Conservation (phyloP, 73 alveolate genomes). For the Uronychia setigera region DNA sequence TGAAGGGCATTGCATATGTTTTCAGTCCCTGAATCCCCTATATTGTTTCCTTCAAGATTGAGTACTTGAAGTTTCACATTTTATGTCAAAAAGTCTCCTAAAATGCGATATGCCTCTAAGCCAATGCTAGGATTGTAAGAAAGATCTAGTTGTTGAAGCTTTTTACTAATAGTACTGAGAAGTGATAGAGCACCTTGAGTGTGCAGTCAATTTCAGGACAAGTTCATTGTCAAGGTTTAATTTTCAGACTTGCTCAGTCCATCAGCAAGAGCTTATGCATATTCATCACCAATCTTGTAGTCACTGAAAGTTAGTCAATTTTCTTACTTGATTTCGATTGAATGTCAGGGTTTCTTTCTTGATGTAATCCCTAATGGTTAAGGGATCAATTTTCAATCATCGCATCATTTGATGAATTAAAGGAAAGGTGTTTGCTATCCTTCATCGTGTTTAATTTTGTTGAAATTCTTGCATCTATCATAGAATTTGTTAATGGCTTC, state of each 20-base stretch:
- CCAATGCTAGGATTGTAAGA: conserved; percentile 10
- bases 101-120: not conserved
- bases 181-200: conserved; percentile 5
- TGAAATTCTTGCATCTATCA: not conserved
- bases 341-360: not conserved
- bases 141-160: not conserved
- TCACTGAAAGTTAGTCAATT: conserved; percentile 27
- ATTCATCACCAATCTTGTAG: conserved; percentile 27
- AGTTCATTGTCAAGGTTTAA: not conserved
- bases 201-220: not conserved
- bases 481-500: not conserved
- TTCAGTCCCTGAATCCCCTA: conserved; percentile 8
- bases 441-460: not conserved
- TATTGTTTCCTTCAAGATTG: conserved; percentile 3
- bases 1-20: conserved; percentile 14
- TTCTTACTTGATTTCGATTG: not conserved
- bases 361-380: not conserved
- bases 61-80: conserved; percentile 3
- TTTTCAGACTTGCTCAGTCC: conserved; percentile 4
- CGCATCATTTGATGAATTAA: not conserved
- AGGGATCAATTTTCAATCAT: not conserved
- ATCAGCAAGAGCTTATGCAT: conserved; percentile 10
- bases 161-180: not conserved
- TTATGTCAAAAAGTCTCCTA: conserved; percentile 14
- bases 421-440: not conserved